A percentile compares a stretch with the other conserved stretches of the same genome.
Conservation (phyloP, 2,329 filamentous ascomycete species). For the Colletotrichum echinochloae region DNA sequence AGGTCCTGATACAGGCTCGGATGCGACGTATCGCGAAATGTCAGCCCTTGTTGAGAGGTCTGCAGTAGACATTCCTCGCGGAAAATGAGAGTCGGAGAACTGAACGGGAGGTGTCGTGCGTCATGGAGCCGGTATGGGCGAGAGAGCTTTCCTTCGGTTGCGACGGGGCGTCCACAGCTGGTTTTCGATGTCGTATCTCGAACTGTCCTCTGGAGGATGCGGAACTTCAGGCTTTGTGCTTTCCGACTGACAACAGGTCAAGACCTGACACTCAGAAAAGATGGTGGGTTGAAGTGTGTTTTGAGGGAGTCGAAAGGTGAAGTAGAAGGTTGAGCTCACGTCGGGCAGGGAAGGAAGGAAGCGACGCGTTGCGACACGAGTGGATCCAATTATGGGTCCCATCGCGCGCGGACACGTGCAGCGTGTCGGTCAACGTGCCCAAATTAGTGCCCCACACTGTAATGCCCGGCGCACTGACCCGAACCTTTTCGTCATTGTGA, state of each 20-base stretch:
- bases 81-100: conserved; percentile 82
- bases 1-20: conserved; percentile 71
- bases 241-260: not conserved
- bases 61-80: conserved; percentile 71
- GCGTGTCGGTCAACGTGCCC: not conserved
- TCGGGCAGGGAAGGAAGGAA: not conserved
- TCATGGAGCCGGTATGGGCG: conserved; percentile 52
- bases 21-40: conserved; percentile 65
- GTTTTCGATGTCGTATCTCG: conserved; percentile 50
- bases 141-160: conserved; percentile 59
- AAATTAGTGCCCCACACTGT: not conserved
- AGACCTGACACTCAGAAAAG: not conserved
- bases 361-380: conserved; percentile 11
- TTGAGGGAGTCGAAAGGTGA: not conserved
- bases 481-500: not conserved
- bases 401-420: conserved; percentile 47
- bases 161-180: conserved; percentile 36
- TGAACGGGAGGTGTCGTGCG: conserved; percentile 83
- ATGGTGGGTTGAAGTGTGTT: not conserved
- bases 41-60: conserved; percentile 55
- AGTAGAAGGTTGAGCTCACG: not conserved
- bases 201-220: conserved; percentile 25
- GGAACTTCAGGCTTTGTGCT: conserved; percentile 15
- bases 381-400: not conserved
- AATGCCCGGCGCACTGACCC: not conserved